These are phyloP conservation scores for Blastobotrys arbuscula DNA, from an alignment of 1,139 yeast genomes.

Conservation along the genomic window DNA sequence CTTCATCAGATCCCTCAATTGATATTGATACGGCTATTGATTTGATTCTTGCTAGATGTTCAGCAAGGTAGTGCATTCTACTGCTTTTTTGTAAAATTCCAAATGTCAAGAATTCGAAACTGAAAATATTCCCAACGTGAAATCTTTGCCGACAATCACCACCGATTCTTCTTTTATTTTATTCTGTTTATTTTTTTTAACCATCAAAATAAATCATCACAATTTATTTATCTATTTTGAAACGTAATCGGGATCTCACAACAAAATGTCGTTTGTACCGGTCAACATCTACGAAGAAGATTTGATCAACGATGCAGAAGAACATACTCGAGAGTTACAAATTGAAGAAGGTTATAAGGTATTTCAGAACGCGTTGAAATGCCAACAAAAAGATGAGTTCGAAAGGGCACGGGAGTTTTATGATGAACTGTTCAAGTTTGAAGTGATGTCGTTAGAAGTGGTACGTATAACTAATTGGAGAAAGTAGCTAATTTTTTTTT, in stretches of 20 bases:
- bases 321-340: slow-evolving; percentile 83
- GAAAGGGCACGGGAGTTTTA: slow-evolving; percentile 52
- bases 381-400: slow-evolving; percentile 49
- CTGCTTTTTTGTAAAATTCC: neutral
- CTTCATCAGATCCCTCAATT: slow-evolving; percentile 11
- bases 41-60: slow-evolving; percentile 31
- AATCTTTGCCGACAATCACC: no score
- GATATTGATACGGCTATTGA: slow-evolving; percentile 27
- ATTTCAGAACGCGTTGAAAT: slow-evolving; percentile 62
- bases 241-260: no score
- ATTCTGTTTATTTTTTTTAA: neutral
- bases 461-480: neutral
- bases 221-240: slow-evolving; percentile 10
- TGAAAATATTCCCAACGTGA: neutral
- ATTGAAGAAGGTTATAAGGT: slow-evolving; percentile 80
- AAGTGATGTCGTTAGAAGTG: slow-evolving; percentile 44
- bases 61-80: slow-evolving; percentile 25
- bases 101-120: neutral
- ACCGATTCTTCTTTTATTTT: neutral
- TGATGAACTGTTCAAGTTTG: slow-evolving; percentile 58
- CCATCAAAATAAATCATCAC: neutral
- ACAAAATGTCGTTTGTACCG: slow-evolving; percentile 63
- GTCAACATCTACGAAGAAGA: slow-evolving; percentile 73
- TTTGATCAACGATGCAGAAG: slow-evolving; percentile 62
- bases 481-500: slow-evolving; percentile 1